Evolutionary conservation across 108 stramenopile species (phyloP).

Genomic region (Cylindrotheca closterium): DNA sequence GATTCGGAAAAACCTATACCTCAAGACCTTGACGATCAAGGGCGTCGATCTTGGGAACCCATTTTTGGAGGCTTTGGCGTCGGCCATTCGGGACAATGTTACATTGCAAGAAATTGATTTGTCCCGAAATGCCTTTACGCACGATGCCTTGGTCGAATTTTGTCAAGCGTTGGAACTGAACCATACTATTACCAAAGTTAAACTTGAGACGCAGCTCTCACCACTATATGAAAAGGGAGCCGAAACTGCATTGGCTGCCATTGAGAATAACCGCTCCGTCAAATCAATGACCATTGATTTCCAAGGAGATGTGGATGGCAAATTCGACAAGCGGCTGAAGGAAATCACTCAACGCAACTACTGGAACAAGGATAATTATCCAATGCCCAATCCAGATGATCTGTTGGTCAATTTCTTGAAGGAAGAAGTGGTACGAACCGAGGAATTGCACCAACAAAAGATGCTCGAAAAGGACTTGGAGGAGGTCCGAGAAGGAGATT

Average conservation of each 20-base stretch:
- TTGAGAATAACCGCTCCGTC: neutral
- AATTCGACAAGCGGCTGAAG: neutral
- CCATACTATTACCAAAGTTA: constrained; percentile 4
- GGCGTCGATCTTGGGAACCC: constrained; percentile 17
- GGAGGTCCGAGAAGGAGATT: constrained; percentile 21
- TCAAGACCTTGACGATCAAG: constrained; percentile 9
- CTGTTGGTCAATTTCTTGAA: constrained; percentile 12
- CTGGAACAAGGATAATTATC: neutral
- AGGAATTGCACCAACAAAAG: constrained; percentile 3
- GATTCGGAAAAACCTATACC: constrained; percentile 10
- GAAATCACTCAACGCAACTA: constrained; percentile 4
- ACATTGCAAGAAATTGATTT: constrained; percentile 17
- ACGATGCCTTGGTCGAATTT: constrained; percentile 22
- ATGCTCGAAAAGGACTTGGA: constrained; percentile 1
- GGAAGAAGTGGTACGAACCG: neutral
- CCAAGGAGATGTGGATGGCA: neutral
- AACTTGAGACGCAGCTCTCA: constrained; percentile 9
- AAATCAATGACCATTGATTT: neutral
- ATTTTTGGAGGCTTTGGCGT: constrained; percentile 11
- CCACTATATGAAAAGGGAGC: constrained; percentile 7
- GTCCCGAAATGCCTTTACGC: constrained; percentile 14
- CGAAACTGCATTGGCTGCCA: neutral
- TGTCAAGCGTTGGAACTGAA: constrained; percentile 20
- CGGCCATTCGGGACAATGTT: constrained; percentile 11
- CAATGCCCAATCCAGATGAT: neutral